Percentiles rank a stretch among this genome's conserved stretches.
Evolutionary conservation across 2,329 filamentous ascomycete genomes (phyloP).

Genomic region (Sclerotinia borealis): DNA sequence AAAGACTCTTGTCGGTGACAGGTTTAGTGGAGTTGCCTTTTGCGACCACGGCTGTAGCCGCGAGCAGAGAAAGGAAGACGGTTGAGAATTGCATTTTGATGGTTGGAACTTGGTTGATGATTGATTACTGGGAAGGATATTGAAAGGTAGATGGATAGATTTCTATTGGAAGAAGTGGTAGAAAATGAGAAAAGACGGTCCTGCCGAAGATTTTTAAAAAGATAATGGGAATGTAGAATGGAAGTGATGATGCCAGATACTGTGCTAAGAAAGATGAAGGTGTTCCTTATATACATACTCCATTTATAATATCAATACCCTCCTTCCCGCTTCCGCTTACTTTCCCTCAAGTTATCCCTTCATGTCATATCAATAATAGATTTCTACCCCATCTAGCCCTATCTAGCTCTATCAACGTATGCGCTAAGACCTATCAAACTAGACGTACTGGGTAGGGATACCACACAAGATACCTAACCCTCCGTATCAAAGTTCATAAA

Average conservation of each 20-base stretch:
- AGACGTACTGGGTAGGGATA: not conserved
- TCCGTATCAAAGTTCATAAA: not conserved
- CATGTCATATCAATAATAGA: not conserved
- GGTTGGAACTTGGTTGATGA: slow-evolving; percentile 10
- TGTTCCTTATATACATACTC: slow-evolving; percentile 7
- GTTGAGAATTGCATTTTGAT: slow-evolving; percentile 21
- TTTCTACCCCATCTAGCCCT: not conserved
- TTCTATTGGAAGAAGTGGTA: not conserved
- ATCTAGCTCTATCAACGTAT: not conserved
- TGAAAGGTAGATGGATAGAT: not conserved
- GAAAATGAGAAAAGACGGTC: not conserved
- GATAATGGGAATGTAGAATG: not conserved
- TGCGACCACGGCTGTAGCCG: slow-evolving; percentile 26
- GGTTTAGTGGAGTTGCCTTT: slow-evolving; percentile 30
- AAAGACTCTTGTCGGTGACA: slow-evolving; percentile 30
- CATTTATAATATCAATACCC: too few species aligned
- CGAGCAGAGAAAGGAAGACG: slow-evolving; percentile 25
- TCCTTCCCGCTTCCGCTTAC: not conserved
- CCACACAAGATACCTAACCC: not conserved
- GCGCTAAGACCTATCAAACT: not conserved
- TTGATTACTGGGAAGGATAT: slow-evolving; percentile 20
- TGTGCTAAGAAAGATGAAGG: not conserved
- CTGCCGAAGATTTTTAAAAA: slow-evolving; percentile 2
- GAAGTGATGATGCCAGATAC: slow-evolving; percentile 11
- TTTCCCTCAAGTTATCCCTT: not conserved